phyloP scores from a whole-genome alignment of 129 eudicot genomes.

The Escallonia rubra region DNA sequence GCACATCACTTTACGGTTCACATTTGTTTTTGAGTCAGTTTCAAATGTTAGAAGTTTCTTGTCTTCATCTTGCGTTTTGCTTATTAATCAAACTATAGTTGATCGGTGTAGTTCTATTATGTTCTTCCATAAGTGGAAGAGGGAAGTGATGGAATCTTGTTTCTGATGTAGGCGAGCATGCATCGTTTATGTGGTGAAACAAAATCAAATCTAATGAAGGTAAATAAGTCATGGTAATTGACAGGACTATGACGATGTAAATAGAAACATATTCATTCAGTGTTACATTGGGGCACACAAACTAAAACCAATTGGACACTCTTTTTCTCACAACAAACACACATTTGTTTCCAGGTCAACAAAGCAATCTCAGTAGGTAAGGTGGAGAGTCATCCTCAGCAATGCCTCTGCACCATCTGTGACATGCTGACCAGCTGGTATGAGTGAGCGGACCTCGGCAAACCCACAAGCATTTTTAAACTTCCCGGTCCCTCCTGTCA shows the following conservation, averaged over 20 bases:
- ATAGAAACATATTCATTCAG: constrained; percentile 7
- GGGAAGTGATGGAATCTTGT: too few species aligned
- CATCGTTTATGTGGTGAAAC: too few species aligned
- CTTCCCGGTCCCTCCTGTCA: constrained; percentile 96
- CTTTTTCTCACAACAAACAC: constrained; percentile 24
- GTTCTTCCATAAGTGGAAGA: too few species aligned
- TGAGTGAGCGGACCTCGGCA: constrained; percentile 83
- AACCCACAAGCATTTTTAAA: constrained; percentile 86
- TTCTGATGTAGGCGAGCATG: too few species aligned
- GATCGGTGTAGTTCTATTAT: too few species aligned
- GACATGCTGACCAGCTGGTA: constrained; percentile 83
- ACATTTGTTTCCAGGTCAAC: constrained; percentile 7
- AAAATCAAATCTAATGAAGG: too few species aligned
- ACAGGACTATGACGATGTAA: not conserved
- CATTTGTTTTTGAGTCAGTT: too few species aligned
- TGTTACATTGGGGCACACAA: constrained; percentile 10
- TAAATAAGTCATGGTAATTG: not conserved
- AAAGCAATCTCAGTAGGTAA: constrained; percentile 40
- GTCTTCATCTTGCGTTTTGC: too few species aligned
- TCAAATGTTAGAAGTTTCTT: too few species aligned
- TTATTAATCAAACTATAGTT: too few species aligned
- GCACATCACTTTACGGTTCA: too few species aligned
- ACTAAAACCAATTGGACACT: constrained; percentile 13
- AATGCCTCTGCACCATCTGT: constrained; percentile 80
- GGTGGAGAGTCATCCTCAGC: constrained; percentile 77